phyloP scores from a whole-genome alignment of 176 grass and related monocot species.

The Panicum miliaceum region DNA sequence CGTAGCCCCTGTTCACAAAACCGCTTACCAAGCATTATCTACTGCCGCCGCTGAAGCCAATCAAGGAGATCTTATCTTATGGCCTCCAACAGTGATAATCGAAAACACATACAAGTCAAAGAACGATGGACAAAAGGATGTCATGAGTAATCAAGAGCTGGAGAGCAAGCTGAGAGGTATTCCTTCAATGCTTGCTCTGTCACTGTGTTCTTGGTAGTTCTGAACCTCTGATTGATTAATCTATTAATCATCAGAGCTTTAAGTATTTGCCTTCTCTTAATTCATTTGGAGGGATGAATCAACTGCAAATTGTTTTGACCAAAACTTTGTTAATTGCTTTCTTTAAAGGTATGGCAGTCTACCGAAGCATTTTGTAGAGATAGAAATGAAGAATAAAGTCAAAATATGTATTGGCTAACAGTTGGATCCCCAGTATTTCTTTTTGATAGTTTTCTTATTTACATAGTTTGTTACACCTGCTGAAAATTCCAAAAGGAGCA shows the following conservation, averaged over 20 bases:
- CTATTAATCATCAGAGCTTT: conserved; percentile 23
- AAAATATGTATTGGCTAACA: background rate
- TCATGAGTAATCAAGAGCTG: conserved; percentile 80
- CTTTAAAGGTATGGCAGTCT: background rate
- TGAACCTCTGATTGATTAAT: conserved; percentile 38
- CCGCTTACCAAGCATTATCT: conserved; percentile 69
- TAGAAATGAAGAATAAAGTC: conserved; percentile 3
- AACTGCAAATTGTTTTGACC: conserved; percentile 10
- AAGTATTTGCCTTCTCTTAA: conserved; percentile 21
- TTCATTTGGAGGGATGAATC: background rate
- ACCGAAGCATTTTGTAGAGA: background rate
- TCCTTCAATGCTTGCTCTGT: conserved; percentile 43
- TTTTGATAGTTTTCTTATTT: background rate
- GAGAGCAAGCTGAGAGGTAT: conserved; percentile 95
- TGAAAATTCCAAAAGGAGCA: conserved; percentile 23
- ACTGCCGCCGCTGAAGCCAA: conserved; percentile 75
- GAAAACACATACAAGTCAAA: conserved; percentile 78
- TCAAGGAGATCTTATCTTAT: conserved; percentile 87
- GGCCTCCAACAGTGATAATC: conserved; percentile 88
- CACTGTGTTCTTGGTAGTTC: conserved; percentile 35
- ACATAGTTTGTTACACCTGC: background rate
- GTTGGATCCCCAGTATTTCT: conserved; percentile 1
- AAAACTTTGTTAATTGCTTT: conserved; percentile 11
- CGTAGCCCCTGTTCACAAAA: conserved; percentile 75
- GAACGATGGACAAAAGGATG: conserved; percentile 61